Base-by-base conservation (phyloP, 164 flowering plant genomes). In the Sedum album region DNA sequence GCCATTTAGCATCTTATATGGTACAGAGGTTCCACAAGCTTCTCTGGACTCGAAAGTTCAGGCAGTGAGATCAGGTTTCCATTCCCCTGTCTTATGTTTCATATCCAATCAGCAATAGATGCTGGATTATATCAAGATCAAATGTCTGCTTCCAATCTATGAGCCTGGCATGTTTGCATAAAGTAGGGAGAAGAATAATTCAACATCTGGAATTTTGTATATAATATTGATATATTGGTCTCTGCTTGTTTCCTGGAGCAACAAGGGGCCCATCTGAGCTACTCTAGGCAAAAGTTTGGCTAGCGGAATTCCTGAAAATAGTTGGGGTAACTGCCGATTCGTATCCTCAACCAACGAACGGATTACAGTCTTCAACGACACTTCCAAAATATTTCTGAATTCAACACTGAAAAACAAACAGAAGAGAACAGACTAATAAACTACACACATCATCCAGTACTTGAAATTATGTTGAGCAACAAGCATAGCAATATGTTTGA, bases 101-200 rank as follows among this genome's bases (percentile, higher is more conserved):
- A 25, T 3, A 2, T 13, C 33, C 18, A 3, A 11, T 17, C 62
- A 57, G 62, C 31, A 14, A 26, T 28, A 10, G 62, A 33, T 26
- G 13, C 4, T 15, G 7, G 4, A 28, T 9, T 28, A 28, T 57
- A 28, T 28, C 31, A 57, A 13, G 62, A 14, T 26, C 62, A 10
- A 57, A 28, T 57, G 20, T 30, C 13, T 57, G 18, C 1, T 13
- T 28, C 20, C 33, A n/a, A 26, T 33, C 35, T 57, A 55, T 7
- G 20, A 57, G 62, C 26, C 33, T 26, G 87, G 82, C 80, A 77
- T 81, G 73, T 80, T 84, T 35, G 97, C 67, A 73, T 91, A 91
- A 20, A 93, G 84, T 66, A 91, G 83, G 5, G 96, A 88, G 81
- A 82, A 93, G 73, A 93, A 93, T 30, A 84, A 68, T 72, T 88